A percentile compares a stretch with the other conserved stretches of the same genome.
These are phyloP conservation scores for Apiosordaria backusii DNA, from an alignment of 495 filamentous ascomycete genomes.

Conservation along the genomic window DNA sequence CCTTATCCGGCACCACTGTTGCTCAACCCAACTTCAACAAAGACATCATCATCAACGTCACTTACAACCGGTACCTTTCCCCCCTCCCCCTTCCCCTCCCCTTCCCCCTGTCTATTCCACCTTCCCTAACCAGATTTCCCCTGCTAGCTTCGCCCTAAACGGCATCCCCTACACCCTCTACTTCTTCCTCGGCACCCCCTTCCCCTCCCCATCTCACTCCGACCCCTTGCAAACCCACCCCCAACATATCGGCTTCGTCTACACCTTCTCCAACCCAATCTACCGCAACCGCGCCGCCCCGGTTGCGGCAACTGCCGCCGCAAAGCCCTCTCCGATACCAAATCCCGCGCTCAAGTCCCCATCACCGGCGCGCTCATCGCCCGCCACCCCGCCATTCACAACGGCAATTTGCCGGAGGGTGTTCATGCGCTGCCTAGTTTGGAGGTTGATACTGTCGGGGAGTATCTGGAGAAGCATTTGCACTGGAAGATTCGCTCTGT, in stretches of 20 bases:
- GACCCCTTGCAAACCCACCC: not conserved
- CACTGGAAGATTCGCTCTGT: not conserved
- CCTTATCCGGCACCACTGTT: not conserved
- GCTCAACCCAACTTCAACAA: not conserved
- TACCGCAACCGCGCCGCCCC: slow-evolving; percentile 4
- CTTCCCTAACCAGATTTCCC: no score
- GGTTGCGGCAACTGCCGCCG: slow-evolving; percentile 1
- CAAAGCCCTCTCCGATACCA: not conserved
- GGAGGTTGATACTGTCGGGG: not conserved
- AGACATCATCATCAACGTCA: slow-evolving; percentile 2
- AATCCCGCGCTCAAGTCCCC: slow-evolving; percentile 1
- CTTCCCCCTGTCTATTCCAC: no score
- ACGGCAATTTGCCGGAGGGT: not conserved
- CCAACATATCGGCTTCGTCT: slow-evolving; percentile 1
- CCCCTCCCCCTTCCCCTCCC: no score
- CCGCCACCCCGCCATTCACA: not conserved
- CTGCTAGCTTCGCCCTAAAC: not conserved
- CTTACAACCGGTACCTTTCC: no score
- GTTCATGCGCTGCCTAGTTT: not conserved
- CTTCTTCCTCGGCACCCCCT: not conserved
- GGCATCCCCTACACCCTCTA: not conserved
- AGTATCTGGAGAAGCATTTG: not conserved
- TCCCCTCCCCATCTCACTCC: not conserved
- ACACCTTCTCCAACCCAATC: slow-evolving; percentile 4
- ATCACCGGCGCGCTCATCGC: slow-evolving; percentile 2